Evolutionary conservation across 352 stramenopile genomes (phyloP).

Genomic region (Phytophthora brassicae): DNA sequence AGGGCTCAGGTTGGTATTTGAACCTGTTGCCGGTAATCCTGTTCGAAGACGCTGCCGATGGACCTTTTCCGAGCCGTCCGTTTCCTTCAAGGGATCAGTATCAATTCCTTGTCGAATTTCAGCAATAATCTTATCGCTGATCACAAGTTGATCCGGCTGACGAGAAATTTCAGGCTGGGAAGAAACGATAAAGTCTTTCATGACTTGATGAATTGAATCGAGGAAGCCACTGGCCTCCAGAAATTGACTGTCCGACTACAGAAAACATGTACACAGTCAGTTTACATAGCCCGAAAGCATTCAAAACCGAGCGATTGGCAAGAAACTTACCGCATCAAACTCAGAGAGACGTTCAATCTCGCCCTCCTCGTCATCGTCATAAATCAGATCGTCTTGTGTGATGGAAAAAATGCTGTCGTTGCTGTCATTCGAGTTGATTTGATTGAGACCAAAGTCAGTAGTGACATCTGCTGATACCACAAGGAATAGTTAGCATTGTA

Average conservation of each 20-base stretch:
- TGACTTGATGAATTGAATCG: conserved; percentile 81
- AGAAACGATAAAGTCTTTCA: conserved; percentile 59
- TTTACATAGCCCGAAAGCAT: too few relatives aligned
- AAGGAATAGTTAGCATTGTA: neutral
- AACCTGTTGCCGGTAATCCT: conserved; percentile 1
- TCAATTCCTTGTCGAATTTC: conserved; percentile 57
- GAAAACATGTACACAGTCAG: too few relatives aligned
- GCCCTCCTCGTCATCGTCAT: conserved; percentile 43
- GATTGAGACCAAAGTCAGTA: conserved; percentile 43
- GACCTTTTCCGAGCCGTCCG: conserved; percentile 31
- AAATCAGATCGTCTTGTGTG: conserved; percentile 49
- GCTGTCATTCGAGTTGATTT: conserved; percentile 52
- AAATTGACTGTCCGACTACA: conserved; percentile 70
- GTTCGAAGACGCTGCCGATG: conserved; percentile 30
- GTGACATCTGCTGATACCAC: conserved; percentile 16
- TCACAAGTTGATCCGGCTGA: conserved; percentile 48
- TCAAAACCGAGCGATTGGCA: neutral
- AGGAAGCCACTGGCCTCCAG: conserved; percentile 76
- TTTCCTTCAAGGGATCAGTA: conserved; percentile 18
- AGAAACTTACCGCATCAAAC: conserved; percentile 62
- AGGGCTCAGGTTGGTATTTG: conserved; percentile 21
- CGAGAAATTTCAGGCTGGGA: conserved; percentile 33
- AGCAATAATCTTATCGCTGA: conserved; percentile 72
- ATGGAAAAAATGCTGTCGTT: conserved; percentile 57
- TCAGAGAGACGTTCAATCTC: conserved; percentile 70